These are phyloP conservation scores for Exserohilum turcica DNA, from an alignment of 2,329 filamentous ascomycete genomes.

Conservation along the genomic window DNA sequence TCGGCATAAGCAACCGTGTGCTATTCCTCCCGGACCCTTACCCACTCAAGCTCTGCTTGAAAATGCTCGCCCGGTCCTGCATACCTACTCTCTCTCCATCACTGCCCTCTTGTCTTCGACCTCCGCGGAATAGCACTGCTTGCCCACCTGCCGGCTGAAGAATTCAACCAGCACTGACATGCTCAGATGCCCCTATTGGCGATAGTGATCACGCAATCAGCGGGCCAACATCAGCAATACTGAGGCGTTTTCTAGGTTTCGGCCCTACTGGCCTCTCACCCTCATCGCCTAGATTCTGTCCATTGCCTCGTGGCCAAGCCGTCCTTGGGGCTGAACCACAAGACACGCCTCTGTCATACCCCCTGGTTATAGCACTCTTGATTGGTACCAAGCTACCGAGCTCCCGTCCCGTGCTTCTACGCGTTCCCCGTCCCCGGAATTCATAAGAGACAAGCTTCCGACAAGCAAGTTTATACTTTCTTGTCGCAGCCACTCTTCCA, in stretches of 20 bases:
- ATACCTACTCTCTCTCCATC: not conserved
- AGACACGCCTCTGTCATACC: slow-evolving; percentile 1
- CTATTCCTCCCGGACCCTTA: slow-evolving; percentile 27
- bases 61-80: slow-evolving; percentile 4
- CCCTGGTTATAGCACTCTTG: not conserved
- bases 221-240: slow-evolving; percentile 1
- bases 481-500: slow-evolving; percentile 25
- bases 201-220: slow-evolving; percentile 7
- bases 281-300: slow-evolving; percentile 7
- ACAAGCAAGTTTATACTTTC: slow-evolving; percentile 29
- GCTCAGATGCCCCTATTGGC: not conserved
- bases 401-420: slow-evolving; percentile 15
- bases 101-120: slow-evolving; percentile 2
- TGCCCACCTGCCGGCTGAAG: slow-evolving; percentile 3
- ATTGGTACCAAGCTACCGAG: slow-evolving; percentile 12
- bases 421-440: slow-evolving; percentile 14
- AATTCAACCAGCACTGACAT: slow-evolving; percentile 1
- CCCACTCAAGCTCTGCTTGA: slow-evolving; percentile 7
- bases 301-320: not conserved
- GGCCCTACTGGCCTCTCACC: slow-evolving; percentile 14
- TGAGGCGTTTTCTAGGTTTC: not conserved
- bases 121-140: slow-evolving; percentile 3
- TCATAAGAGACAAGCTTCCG: slow-evolving; percentile 32
- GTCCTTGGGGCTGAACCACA: not conserved
- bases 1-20: slow-evolving; percentile 28